Conservation (phyloP, 2,329 filamentous ascomycete species). For the Dactylonectria estremocensis region DNA sequence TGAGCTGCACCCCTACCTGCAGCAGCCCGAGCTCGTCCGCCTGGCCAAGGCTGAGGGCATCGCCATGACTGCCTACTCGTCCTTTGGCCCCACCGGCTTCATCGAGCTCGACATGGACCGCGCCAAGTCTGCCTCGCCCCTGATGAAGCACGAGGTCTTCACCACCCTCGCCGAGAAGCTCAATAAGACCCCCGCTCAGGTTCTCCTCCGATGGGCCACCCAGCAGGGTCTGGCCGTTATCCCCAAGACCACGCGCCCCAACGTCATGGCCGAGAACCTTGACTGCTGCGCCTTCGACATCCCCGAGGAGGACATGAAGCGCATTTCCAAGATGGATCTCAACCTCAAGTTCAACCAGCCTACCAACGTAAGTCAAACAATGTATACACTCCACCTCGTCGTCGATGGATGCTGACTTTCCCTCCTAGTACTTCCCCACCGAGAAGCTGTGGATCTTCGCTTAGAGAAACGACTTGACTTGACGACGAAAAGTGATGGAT, state of each 20-base stretch:
- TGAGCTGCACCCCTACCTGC: constrained; percentile 92
- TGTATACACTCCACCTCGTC: not conserved
- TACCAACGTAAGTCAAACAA: constrained; percentile 69
- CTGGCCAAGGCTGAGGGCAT: constrained; percentile 80
- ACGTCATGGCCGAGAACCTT: constrained; percentile 75
- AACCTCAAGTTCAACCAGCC: constrained; percentile 85
- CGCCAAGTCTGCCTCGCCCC: constrained; percentile 71
- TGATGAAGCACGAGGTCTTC: constrained; percentile 80
- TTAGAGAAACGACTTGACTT: constrained; percentile 53
- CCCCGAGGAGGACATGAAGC: constrained; percentile 74
- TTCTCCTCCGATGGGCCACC: constrained; percentile 89
- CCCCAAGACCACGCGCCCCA: constrained; percentile 77
- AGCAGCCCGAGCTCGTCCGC: constrained; percentile 79
- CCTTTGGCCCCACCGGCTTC: constrained; percentile 86
- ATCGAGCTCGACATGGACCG: constrained; percentile 80
- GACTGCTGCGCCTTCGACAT: constrained; percentile 78
- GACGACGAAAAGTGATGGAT: constrained; percentile 40
- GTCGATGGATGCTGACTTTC: constrained; percentile 28
- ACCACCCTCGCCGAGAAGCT: constrained; percentile 78
- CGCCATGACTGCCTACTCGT: constrained; percentile 85
- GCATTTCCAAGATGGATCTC: constrained; percentile 76
- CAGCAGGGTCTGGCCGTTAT: constrained; percentile 87
- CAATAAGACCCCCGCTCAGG: constrained; percentile 82
- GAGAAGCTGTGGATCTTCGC: constrained; percentile 72
- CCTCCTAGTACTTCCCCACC: constrained; percentile 67